These are phyloP conservation scores for Manihot esculenta DNA, from an alignment of 441 rosid genomes.

Conservation along the genomic window DNA sequence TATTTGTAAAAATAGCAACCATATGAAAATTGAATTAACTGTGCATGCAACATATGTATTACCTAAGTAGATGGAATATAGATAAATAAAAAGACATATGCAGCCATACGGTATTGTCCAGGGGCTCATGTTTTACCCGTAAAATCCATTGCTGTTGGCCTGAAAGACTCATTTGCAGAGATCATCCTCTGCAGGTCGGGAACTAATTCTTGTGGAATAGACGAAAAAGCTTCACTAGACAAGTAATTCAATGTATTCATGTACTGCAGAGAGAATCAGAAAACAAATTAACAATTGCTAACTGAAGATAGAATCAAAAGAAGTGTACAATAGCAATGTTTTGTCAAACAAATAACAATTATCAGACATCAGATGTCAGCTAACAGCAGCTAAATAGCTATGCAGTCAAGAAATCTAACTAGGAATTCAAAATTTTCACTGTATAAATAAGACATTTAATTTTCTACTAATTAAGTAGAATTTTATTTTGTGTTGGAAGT, in stretches of 20 bases:
- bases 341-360: too few relatives aligned
- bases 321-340: too few relatives aligned
- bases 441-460: too few relatives aligned
- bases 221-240: constrained; percentile 79
- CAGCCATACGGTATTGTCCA: not conserved
- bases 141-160: constrained; percentile 89
- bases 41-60: too few relatives aligned
- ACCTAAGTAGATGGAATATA: too few relatives aligned
- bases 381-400: too few relatives aligned
- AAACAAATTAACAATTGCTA: constrained; percentile 9
- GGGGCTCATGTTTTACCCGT: constrained; percentile 51
- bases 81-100: not conserved
- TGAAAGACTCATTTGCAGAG: constrained; percentile 68
- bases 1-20: not conserved
- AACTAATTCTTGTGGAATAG: constrained; percentile 71
- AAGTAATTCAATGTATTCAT: constrained; percentile 90
- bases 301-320: not conserved
- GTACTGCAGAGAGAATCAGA: constrained; percentile 55
- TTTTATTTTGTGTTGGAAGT: too few relatives aligned
- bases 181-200: constrained; percentile 91
- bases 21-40: not conserved
- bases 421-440: too few relatives aligned
- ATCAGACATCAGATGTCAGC: too few relatives aligned
- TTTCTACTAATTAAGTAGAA: too few relatives aligned
- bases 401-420: too few relatives aligned